Evolutionary conservation across 225 moss, liverwort and hornwort species (phyloP).

Genomic region (Bryoerythrophyllum caledonicum): DNA sequence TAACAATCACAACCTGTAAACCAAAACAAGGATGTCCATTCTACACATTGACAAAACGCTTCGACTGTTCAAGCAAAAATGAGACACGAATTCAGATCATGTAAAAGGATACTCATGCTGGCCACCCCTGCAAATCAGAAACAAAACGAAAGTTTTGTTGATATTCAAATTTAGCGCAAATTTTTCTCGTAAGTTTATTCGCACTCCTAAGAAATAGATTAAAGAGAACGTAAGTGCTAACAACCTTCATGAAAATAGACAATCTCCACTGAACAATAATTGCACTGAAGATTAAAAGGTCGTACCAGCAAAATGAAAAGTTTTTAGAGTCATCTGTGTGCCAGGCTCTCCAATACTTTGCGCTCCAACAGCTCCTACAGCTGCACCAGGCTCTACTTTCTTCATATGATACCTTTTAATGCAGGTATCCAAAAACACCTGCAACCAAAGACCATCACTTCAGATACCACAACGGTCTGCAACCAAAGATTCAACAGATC

Average conservation of each 20-base stretch:
- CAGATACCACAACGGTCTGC: conserved; percentile 19
- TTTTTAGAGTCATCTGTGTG: conserved; percentile 94
- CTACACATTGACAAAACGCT: neutral
- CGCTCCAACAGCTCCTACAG: conserved; percentile 96
- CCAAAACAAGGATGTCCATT: neutral
- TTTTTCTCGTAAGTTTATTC: neutral
- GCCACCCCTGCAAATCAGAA: conserved; percentile 81
- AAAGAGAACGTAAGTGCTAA: neutral
- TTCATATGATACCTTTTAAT: conserved; percentile 85
- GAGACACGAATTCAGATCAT: conserved; percentile 7
- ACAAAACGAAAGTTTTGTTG: conserved; percentile 25
- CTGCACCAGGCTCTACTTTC: conserved; percentile 90
- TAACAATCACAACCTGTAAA: neutral
- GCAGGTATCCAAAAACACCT: conserved; percentile 90
- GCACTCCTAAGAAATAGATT: neutral
- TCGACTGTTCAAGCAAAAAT: conserved; percentile 12
- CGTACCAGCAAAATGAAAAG: conserved; percentile 82
- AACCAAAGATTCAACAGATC: conserved; percentile 1
- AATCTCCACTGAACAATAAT: neutral
- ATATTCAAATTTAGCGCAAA: conserved; percentile 8
- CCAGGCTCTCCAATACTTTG: conserved; percentile 99
- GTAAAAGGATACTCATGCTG: conserved; percentile 96
- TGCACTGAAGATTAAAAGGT: conserved; percentile 2
- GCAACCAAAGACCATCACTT: conserved; percentile 31
- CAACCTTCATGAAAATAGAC: neutral